Base-by-base conservation (phyloP, 1,284 basidiomycete genomes). In the Microbotryomycetes sp. region DNA sequence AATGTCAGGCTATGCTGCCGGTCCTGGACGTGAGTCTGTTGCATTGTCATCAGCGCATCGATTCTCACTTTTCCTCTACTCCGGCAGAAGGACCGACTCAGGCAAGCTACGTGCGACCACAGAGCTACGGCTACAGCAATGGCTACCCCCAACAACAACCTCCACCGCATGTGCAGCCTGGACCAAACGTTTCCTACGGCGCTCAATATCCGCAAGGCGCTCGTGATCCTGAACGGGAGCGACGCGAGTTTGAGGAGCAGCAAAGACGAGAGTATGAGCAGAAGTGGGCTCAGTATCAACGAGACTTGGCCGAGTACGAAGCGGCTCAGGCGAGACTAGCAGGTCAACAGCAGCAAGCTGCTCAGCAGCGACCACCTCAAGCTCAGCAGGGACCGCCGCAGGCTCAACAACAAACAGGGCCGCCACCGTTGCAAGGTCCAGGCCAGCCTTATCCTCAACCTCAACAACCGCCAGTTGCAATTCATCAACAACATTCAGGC, bases 1-100 rank as follows among this genome's bases (percentile, higher is more conserved):
- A 5, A 70, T 72, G 64, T 53, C 68, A 22, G 67, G 67, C 5
- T 49, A 50, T 4, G 49, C 50, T 53, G n/a, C 22, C 29, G 56
- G 50, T n/a, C 51, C 50, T 4, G 28, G 29, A 57, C 15, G 42
- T n/a, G 23, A 32, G 42, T 58, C n/a, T n/a, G n/a, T n/a, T n/a
- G n/a, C n/a, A n/a, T n/a, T n/a, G n/a, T n/a, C n/a, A n/a, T n/a
- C n/a, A n/a, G n/a, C n/a, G n/a, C n/a, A n/a, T n/a, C n/a, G n/a
- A n/a, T n/a, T n/a, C n/a, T n/a, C n/a, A n/a, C n/a, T n/a, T n/a
- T n/a, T n/a, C 26, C 48, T 32, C 52, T 52, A 16, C 51, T 14
- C 14, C 30, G 6, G 36, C 49, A 32, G 48, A 49, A 26, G 26
- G 29, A 30, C 30, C 48, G 25, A 15, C 28, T 53, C 29, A 30